Evolutionary conservation across 73 alveolate genomes (phyloP).

Genomic region (Tetrahymena borealis): DNA sequence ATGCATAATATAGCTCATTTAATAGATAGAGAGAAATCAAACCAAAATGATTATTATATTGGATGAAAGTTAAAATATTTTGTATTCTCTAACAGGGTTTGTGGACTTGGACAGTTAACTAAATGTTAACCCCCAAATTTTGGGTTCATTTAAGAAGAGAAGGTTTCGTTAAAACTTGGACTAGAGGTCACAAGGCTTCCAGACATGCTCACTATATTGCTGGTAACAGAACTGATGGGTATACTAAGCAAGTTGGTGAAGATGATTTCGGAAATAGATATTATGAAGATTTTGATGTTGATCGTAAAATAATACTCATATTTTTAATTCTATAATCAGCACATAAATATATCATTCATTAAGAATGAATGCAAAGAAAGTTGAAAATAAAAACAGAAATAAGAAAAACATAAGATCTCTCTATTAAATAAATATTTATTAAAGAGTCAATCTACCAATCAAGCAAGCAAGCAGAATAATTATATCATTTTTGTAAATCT

Average conservation of each 20-base stretch:
- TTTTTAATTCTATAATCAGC: too few relatives aligned
- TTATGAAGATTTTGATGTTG: slow-evolving; percentile 44
- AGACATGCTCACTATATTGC: slow-evolving; percentile 41
- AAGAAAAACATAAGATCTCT: too few relatives aligned
- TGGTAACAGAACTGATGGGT: slow-evolving; percentile 34
- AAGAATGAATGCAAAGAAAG: background rate
- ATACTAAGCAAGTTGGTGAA: slow-evolving; percentile 15
- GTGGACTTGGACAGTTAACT: slow-evolving; percentile 43
- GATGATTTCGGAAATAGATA: slow-evolving; percentile 41
- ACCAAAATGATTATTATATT: background rate
- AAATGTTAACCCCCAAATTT: slow-evolving; percentile 46
- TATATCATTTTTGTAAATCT: too few relatives aligned
- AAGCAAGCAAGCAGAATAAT: too few relatives aligned
- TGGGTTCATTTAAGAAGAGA: slow-evolving; percentile 36
- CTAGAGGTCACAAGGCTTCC: slow-evolving; percentile 42
- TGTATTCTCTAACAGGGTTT: slow-evolving; percentile 9
- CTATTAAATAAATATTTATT: too few relatives aligned
- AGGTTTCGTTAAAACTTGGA: slow-evolving; percentile 28
- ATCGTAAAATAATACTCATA: slow-evolving; percentile 4
- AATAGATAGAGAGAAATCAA: background rate
- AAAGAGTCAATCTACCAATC: too few relatives aligned
- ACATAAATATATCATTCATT: background rate
- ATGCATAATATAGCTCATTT: background rate
- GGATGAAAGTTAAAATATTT: background rate
- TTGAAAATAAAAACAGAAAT: too few relatives aligned